Base-by-base conservation (phyloP, 2,329 filamentous ascomycete species). In the Fusarium sp. region DNA sequence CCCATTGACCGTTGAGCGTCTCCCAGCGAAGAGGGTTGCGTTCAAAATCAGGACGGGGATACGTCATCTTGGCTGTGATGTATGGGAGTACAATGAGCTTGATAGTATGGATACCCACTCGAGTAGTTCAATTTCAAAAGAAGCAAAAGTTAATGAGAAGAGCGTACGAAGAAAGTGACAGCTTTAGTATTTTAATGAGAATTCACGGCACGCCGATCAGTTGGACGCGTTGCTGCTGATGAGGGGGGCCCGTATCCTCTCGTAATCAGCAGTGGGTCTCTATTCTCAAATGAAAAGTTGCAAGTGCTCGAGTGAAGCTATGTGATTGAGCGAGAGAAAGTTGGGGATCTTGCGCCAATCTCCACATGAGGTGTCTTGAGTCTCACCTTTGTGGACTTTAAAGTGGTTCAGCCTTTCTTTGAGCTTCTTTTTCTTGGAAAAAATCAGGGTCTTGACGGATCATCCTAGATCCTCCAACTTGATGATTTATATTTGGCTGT, bases 21-120 rank as follows among this genome's bases (percentile, higher is more conserved):
- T 80, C 76, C 90, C 90, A 92, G 45, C 80, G 83, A 28, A 90
- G 82, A 26, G 81, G 74, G 33, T 80, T 77, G 56, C 89, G 88
- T 55, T 85, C 75, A 76, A 91, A 91, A 78, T 92, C 89, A 1
- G 90, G 89, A 56, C 90, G 87, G 24, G 90, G 90, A 70, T 92
- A 91, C 48, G 71, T 72, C 72, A 75, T 76, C n/a, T 51, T 62
- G 43, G 39, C 13, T 33, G 38, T 38, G 57, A 44, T 43, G 17
- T 5, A 42, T 24, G 38, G 42, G 18, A 11, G 9, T 9, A 10
- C n/a, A 7, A n/a, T 24, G 28, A 8, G 24, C 13, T 18, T 18
- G 15, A 7, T 31, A 18, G 13, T 33, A 20, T 15, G 24, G 42
- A 11, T 7, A 4, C 20, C 33, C 31, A 17, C 48, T 40, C 14